Conservation (phyloP, 257 asterid genomes). For the Fraxinus anomala region DNA sequence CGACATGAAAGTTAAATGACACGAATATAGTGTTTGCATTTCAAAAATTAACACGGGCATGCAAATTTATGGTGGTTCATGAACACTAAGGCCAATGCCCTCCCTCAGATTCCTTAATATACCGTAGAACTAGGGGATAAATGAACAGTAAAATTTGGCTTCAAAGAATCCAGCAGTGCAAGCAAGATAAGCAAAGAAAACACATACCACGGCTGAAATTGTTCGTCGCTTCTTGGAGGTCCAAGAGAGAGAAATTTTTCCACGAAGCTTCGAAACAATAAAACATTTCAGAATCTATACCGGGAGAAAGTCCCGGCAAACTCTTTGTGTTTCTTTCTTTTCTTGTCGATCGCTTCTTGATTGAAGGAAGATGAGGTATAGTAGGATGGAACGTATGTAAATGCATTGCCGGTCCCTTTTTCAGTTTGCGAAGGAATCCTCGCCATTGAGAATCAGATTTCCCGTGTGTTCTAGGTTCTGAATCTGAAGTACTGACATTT, state of each 20-base stretch:
- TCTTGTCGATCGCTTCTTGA: conserved; percentile 71
- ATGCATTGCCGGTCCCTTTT: conserved; percentile 59
- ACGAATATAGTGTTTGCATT: too few species aligned
- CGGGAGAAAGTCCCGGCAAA: conserved; percentile 59
- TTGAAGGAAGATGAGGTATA: conserved; percentile 74
- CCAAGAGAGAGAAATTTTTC: conserved; percentile 81
- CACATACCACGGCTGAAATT: conserved; percentile 65
- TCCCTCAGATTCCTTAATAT: not conserved
- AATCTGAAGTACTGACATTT: conserved; percentile 44
- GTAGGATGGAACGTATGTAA: conserved; percentile 65
- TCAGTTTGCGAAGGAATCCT: conserved; percentile 76
- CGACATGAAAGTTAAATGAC: not conserved
- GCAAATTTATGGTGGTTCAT: not conserved
- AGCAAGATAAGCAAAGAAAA: not conserved
- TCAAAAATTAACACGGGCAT: not conserved
- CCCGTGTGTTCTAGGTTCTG: conserved; percentile 31
- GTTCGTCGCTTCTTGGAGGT: conserved; percentile 67
- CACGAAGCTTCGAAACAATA: conserved; percentile 77
- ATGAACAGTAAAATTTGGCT: not conserved
- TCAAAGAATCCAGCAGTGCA: not conserved
- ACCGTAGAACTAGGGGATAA: not conserved
- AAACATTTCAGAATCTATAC: conserved; percentile 55
- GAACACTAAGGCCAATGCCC: too few species aligned
- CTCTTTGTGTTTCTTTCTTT: conserved; percentile 52
- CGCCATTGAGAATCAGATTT: conserved; percentile 72